Conservation (phyloP, 176 grass and related monocot genomes). For the Oryza meridionalis region DNA sequence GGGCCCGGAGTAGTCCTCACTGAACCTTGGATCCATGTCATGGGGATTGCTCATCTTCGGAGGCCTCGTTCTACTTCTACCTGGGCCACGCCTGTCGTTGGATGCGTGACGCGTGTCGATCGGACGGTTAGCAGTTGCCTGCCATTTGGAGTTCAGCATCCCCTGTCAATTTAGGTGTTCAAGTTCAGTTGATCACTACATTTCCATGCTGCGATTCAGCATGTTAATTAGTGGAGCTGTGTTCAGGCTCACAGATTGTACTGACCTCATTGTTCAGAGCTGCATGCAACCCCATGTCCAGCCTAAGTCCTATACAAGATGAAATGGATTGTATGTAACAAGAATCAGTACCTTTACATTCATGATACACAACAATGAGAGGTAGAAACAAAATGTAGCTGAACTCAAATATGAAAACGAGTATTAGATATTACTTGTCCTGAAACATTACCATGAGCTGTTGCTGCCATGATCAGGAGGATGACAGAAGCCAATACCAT, state of each 20-base stretch:
- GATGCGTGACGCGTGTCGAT: background rate
- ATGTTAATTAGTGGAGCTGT: background rate
- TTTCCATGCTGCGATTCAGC: background rate
- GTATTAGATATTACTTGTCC: background rate
- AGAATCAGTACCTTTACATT: background rate
- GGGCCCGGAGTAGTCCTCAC: conserved; percentile 40
- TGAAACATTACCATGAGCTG: conserved; percentile 14
- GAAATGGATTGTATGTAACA: background rate
- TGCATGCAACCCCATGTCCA: conserved; percentile 14
- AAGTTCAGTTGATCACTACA: background rate
- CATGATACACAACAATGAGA: too few relatives aligned
- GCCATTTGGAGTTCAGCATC: background rate
- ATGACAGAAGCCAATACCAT: conserved; percentile 1
- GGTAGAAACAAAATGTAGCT: background rate
- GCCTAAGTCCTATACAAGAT: background rate
- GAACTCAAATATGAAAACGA: background rate
- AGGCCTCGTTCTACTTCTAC: background rate
- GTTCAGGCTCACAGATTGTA: background rate
- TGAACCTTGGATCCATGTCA: background rate
- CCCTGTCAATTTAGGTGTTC: background rate
- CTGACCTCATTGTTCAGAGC: background rate
- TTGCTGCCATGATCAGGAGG: background rate
- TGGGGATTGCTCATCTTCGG: background rate
- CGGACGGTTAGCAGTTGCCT: background rate
- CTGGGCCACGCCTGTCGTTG: background rate